These are phyloP conservation scores for Fusarium heterosporum DNA, from an alignment of 2,329 filamentous ascomycete genomes.

Conservation along the genomic window DNA sequence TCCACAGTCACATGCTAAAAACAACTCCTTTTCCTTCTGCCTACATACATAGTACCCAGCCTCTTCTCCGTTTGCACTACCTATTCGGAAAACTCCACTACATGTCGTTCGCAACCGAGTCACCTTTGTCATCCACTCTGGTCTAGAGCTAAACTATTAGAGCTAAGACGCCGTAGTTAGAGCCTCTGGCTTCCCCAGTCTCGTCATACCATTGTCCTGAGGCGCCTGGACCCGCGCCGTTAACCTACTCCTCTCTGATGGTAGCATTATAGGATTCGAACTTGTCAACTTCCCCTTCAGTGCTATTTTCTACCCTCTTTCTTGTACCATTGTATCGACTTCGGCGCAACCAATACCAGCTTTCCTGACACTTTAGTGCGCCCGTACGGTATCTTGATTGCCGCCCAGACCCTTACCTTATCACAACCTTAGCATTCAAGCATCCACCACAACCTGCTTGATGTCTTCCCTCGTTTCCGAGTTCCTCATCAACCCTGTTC, in stretches of 20 bases:
- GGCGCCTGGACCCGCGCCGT: constrained; percentile 18
- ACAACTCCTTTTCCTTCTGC: neutral
- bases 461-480: constrained; percentile 75
- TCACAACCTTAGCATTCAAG: constrained; percentile 25
- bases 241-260: constrained; percentile 19
- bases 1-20: constrained; percentile 44
- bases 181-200: constrained; percentile 35
- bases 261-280: constrained; percentile 12
- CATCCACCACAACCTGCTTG: constrained; percentile 30
- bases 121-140: constrained; percentile 45
- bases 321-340: constrained; percentile 7
- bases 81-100: constrained; percentile 40
- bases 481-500: constrained; percentile 73
- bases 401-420: constrained; percentile 32
- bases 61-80: constrained; percentile 16
- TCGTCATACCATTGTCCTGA: constrained; percentile 39
- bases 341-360: constrained; percentile 17
- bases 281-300: constrained; percentile 8
- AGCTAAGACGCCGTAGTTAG: constrained; percentile 12
- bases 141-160: constrained; percentile 13
- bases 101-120: constrained; percentile 27
- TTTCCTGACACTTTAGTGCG: constrained; percentile 20
- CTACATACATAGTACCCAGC: neutral
- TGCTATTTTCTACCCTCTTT: constrained; percentile 12
- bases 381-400: constrained; percentile 29